Conservation (phyloP, 345 rosid genomes). For the Theobroma cacao region DNA sequence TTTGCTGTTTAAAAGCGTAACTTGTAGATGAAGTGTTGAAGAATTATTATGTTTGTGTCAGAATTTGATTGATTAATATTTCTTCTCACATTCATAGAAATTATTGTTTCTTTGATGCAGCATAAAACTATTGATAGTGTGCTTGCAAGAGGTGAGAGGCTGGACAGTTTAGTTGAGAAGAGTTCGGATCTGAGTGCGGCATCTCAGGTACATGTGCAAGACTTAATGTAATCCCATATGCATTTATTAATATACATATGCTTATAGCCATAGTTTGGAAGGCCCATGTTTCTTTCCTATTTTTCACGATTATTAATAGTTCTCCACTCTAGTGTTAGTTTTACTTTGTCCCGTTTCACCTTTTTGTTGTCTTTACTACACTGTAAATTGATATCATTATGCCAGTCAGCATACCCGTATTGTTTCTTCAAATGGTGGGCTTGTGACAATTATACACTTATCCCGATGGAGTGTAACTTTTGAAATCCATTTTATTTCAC, state of each 20-base stretch:
- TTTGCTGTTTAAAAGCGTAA: neutral
- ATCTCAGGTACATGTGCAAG: constrained; percentile 63
- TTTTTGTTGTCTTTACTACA: neutral
- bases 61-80: neutral
- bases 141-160: constrained; percentile 93
- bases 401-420: neutral
- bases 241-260: neutral
- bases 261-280: neutral
- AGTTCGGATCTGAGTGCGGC: constrained; percentile 97
- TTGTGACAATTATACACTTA: neutral
- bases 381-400: neutral
- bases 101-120: constrained; percentile 36
- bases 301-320: neutral
- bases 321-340: neutral
- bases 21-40: neutral
- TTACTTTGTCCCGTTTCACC: neutral
- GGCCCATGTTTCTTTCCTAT: neutral
- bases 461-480: too few relatives aligned
- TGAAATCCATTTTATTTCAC: neutral
- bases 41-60: neutral
- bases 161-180: constrained; percentile 96
- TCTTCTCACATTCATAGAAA: neutral
- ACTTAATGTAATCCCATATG: neutral
- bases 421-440: neutral
- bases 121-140: constrained; percentile 99